phyloP scores from a whole-genome alignment of 2,329 filamentous ascomycete species.

The Clonostachys rosea region DNA sequence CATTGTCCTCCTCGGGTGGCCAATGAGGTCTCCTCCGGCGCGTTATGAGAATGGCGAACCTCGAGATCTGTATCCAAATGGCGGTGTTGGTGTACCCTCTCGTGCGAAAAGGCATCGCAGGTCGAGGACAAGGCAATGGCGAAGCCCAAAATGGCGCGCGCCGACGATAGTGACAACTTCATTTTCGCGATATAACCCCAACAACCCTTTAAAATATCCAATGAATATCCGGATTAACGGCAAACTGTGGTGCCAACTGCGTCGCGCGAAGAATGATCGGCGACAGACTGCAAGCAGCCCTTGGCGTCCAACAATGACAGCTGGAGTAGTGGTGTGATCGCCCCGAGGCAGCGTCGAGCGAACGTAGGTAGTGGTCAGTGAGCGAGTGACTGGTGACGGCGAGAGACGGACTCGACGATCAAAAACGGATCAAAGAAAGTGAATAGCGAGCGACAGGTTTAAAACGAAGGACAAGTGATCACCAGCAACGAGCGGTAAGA shows the following conservation, averaged over 20 bases:
- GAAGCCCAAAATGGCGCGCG: conserved; percentile 44
- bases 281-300: conserved; percentile 41
- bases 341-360: no score
- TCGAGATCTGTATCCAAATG: conserved; percentile 25
- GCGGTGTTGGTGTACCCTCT: conserved; percentile 19
- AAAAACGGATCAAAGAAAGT: no score
- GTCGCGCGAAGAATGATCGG: conserved; percentile 40
- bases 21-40: conserved; percentile 30
- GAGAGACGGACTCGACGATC: no score
- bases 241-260: no score
- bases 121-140: conserved; percentile 40
- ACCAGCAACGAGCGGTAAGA: no score
- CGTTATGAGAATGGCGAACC: conserved; percentile 10
- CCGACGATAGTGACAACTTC: conserved; percentile 39
- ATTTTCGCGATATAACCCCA: conserved; percentile 38
- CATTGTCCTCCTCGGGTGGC: conserved; percentile 47
- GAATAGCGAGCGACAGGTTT: no score
- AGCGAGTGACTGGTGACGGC: no score
- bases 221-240: conserved; percentile 8
- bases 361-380: no score
- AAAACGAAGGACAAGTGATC: no score
- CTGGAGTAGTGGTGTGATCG: no score
- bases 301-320: conserved; percentile 24
- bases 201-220: conserved; percentile 37
- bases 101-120: conserved; percentile 28